phyloP scores from a whole-genome alignment of 2,329 filamentous ascomycete species.

The Achaetomium macrosporum region DNA sequence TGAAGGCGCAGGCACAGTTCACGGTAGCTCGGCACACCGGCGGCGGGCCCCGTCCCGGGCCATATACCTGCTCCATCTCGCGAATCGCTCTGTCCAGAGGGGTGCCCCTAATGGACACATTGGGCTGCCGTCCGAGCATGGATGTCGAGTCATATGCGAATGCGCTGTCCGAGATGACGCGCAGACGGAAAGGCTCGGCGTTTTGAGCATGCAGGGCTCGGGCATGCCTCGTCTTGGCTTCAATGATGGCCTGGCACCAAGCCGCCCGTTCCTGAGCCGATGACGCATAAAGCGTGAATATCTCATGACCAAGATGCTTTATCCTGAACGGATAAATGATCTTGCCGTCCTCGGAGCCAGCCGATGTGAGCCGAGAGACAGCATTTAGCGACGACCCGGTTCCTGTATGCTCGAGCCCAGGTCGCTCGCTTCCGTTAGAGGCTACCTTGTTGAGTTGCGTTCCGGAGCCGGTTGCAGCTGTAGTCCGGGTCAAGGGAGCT shows the following conservation, averaged over 20 bases:
- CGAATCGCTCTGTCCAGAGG: slow-evolving; percentile 86
- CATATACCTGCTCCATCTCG: slow-evolving; percentile 77
- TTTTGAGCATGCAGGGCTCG: slow-evolving; percentile 85
- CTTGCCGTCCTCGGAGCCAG: slow-evolving; percentile 62
- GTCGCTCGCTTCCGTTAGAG: slow-evolving; percentile 46
- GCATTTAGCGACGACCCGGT: slow-evolving; percentile 62
- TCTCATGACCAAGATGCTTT: slow-evolving; percentile 90
- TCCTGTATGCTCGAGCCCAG: slow-evolving; percentile 59
- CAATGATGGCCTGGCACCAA: slow-evolving; percentile 90
- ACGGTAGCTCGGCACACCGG: slow-evolving; percentile 81
- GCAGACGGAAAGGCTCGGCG: slow-evolving; percentile 87
- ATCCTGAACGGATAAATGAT: slow-evolving; percentile 91
- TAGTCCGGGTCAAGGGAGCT: slow-evolving; percentile 52
- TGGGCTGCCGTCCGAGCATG: slow-evolving; percentile 51
- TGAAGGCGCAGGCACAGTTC: slow-evolving; percentile 90
- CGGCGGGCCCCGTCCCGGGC: slow-evolving; percentile 61
- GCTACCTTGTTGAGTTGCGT: slow-evolving; percentile 52
- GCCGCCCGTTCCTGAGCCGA: slow-evolving; percentile 69
- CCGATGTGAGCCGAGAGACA: slow-evolving; percentile 37
- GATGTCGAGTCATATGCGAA: slow-evolving; percentile 71
- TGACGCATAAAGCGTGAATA: slow-evolving; percentile 84
- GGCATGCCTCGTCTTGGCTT: slow-evolving; percentile 91
- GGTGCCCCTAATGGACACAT: slow-evolving; percentile 80
- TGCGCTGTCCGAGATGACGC: slow-evolving; percentile 85
- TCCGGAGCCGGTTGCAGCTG: slow-evolving; percentile 52